These are phyloP conservation scores for Aureobasidium zeae DNA, from an alignment of 2,329 filamentous ascomycete genomes.

Conservation along the genomic window DNA sequence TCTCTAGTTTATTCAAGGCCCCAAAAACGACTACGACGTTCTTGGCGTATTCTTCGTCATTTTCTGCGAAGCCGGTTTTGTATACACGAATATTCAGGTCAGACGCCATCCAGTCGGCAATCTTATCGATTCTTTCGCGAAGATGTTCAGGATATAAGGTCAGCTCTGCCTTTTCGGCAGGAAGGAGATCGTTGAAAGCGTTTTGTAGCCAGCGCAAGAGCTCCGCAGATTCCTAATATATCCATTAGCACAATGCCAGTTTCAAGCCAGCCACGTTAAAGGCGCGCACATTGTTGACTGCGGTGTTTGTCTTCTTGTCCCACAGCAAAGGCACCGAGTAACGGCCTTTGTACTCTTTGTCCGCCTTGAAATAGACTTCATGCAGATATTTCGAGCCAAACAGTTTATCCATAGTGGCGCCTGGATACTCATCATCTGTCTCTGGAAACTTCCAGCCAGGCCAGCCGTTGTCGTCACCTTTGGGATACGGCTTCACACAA, in stretches of 20 bases:
- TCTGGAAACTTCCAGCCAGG: constrained; percentile 53
- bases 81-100: constrained; percentile 54
- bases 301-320: constrained; percentile 48
- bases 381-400: constrained; percentile 50
- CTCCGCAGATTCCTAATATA: constrained; percentile 44
- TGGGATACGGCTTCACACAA: constrained; percentile 57
- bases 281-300: constrained; percentile 46
- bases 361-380: constrained; percentile 53
- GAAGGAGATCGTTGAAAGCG: constrained; percentile 44
- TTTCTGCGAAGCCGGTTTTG: constrained; percentile 47
- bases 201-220: constrained; percentile 50
- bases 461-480: constrained; percentile 54
- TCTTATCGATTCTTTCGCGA: constrained; percentile 42
- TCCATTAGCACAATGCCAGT: background rate
- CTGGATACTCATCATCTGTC: constrained; percentile 45
- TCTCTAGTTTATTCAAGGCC: constrained; percentile 51
- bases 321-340: constrained; percentile 55
- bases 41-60: constrained; percentile 48
- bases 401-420: constrained; percentile 51
- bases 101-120: constrained; percentile 46
- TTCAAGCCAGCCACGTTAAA: background rate
- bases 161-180: constrained; percentile 33
- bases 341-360: constrained; percentile 50
- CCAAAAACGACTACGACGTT: constrained; percentile 48
- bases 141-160: constrained; percentile 47